Conservation (phyloP, 495 filamentous ascomycete species). For the Aspergillus affinis region DNA sequence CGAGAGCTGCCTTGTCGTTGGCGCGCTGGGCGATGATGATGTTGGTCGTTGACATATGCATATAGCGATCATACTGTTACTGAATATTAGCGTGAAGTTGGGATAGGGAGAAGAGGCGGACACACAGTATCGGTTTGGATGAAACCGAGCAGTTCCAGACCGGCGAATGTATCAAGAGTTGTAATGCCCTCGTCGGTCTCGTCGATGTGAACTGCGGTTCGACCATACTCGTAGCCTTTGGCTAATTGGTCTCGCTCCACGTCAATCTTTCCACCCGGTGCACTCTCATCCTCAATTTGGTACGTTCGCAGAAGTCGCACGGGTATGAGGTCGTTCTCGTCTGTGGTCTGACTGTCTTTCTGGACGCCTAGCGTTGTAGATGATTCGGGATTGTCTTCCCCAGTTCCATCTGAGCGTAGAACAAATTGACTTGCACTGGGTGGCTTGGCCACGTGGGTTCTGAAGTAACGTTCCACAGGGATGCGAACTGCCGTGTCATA, state of each 20-base stretch:
- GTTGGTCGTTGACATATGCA: slow-evolving; percentile 76
- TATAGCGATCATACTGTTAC: slow-evolving; percentile 74
- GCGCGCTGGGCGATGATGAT: slow-evolving; percentile 70
- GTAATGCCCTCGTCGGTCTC: slow-evolving; percentile 80
- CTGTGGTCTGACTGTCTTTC: slow-evolving; percentile 28
- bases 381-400: slow-evolving; percentile 47
- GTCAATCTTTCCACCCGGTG: slow-evolving; percentile 78
- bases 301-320: slow-evolving; percentile 77
- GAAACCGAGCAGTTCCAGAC: slow-evolving; percentile 84
- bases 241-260: slow-evolving; percentile 81
- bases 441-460: slow-evolving; percentile 71
- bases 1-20: slow-evolving; percentile 74
- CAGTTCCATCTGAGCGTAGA: slow-evolving; percentile 44
- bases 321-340: slow-evolving; percentile 49
- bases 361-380: slow-evolving; percentile 47
- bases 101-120: neutral
- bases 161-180: slow-evolving; percentile 70
- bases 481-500: slow-evolving; percentile 81
- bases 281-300: slow-evolving; percentile 70
- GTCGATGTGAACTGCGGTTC: slow-evolving; percentile 85
- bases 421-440: slow-evolving; percentile 76
- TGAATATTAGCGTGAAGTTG: slow-evolving; percentile 14
- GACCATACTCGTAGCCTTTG: slow-evolving; percentile 92
- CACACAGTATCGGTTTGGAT: slow-evolving; percentile 69
- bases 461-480: slow-evolving; percentile 85